phyloP scores from a whole-genome alignment of 179 eudicot species.

The Silene vulgaris region DNA sequence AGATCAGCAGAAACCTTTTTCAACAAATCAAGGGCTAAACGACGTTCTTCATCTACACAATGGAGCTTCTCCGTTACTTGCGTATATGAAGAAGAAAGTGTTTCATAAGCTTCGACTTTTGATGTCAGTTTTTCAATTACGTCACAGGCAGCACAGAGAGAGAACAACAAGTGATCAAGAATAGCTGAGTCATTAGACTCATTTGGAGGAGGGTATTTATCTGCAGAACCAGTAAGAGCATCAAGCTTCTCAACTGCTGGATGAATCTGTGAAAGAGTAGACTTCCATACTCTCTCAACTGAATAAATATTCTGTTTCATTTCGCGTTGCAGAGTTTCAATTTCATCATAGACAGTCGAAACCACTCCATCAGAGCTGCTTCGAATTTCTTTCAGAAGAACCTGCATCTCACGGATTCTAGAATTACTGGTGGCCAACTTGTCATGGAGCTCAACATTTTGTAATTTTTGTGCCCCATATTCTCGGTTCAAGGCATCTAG shows the following conservation, averaged over 20 bases:
- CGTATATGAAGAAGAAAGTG: constrained; percentile 29
- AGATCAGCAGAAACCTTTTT: constrained; percentile 44
- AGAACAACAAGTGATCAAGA: constrained; percentile 34
- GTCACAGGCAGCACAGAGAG: constrained; percentile 53
- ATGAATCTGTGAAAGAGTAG: constrained; percentile 37
- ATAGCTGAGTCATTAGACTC: constrained; percentile 27
- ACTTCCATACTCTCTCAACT: constrained; percentile 46
- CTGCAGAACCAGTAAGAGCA: constrained; percentile 28
- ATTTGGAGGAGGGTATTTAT: constrained; percentile 17
- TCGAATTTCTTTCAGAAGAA: constrained; percentile 44
- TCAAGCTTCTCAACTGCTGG: constrained; percentile 54
- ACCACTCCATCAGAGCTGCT: constrained; percentile 39
- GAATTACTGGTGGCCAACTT: constrained; percentile 42
- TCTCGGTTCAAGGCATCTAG: constrained; percentile 41
- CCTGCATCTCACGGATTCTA: constrained; percentile 43
- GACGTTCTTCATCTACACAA: constrained; percentile 35
- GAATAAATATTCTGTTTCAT: constrained; percentile 36
- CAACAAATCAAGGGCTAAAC: constrained; percentile 41
- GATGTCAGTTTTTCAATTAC: constrained; percentile 50
- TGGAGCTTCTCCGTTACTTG: constrained; percentile 37
- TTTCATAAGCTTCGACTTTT: constrained; percentile 47
- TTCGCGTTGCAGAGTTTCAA: constrained; percentile 50
- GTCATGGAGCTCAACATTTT: constrained; percentile 41
- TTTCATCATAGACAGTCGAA: constrained; percentile 35
- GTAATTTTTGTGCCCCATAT: constrained; percentile 29